A percentile compares a stretch with the other conserved stretches of the same genome.
phyloP scores from a whole-genome alignment of 1,139 yeast genomes.

The Lodderomyces theae region DNA sequence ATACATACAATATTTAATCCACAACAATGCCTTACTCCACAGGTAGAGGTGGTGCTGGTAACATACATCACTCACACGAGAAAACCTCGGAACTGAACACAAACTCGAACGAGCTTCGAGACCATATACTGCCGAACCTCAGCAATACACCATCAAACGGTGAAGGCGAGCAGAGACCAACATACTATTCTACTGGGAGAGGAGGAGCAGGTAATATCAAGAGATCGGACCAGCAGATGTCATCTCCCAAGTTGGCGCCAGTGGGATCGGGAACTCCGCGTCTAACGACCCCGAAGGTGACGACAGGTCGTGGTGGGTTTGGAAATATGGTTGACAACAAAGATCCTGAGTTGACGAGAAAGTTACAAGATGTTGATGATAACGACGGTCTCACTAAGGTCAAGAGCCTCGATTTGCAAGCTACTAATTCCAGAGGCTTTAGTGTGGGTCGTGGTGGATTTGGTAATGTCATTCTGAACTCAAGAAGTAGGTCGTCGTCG shows the following conservation, averaged over 20 bases:
- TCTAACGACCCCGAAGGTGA: slow-evolving; percentile 53
- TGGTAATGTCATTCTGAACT: slow-evolving; percentile 39
- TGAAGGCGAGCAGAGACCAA: slow-evolving; percentile 26
- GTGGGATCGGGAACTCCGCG: slow-evolving; percentile 68
- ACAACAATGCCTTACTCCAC: slow-evolving; percentile 13
- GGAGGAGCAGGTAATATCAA: slow-evolving; percentile 80
- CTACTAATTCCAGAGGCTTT: slow-evolving; percentile 40
- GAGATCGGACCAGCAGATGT: slow-evolving; percentile 38
- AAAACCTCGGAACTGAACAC: slow-evolving; percentile 21
- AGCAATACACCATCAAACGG: slow-evolving; percentile 7
- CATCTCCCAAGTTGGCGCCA: slow-evolving; percentile 54
- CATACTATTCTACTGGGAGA: slow-evolving; percentile 64
- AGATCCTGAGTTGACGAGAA: slow-evolving; percentile 60
- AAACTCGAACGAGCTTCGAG: slow-evolving; percentile 5
- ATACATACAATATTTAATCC: neutral
- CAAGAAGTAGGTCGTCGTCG: slow-evolving; percentile 9
- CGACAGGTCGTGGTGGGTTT: slow-evolving; percentile 81
- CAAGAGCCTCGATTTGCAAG: slow-evolving; percentile 25
- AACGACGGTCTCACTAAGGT: slow-evolving; percentile 12
- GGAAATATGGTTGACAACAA: slow-evolving; percentile 73
- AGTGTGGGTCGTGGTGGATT: slow-evolving; percentile 50
- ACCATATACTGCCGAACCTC: slow-evolving; percentile 3
- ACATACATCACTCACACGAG: slow-evolving; percentile 24
- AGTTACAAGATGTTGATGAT: slow-evolving; percentile 66
- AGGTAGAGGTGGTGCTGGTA: slow-evolving; percentile 44